These are phyloP conservation scores for Aspergillus transmontanensis DNA, from an alignment of 2,329 filamentous ascomycete genomes.

Conservation along the genomic window DNA sequence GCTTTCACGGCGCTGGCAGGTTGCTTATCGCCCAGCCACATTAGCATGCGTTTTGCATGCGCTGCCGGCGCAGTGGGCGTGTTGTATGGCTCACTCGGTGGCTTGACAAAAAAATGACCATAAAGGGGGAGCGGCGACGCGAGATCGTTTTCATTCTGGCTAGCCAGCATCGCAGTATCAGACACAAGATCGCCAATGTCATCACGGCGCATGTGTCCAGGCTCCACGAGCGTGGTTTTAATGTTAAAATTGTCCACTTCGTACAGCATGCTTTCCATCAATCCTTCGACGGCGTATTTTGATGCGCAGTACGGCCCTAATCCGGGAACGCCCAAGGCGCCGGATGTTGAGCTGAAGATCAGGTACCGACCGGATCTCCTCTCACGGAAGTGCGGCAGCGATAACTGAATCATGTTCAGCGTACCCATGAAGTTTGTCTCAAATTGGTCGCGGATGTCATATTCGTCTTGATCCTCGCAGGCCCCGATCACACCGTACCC, in stretches of 20 bases:
- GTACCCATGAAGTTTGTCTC: conserved; percentile 98
- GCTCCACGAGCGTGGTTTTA: conserved; percentile 90
- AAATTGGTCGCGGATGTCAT: conserved; percentile 93
- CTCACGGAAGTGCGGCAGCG: conserved; percentile 81
- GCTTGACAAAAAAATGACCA: conserved; percentile 90
- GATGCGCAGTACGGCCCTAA: conserved; percentile 94
- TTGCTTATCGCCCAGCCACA: conserved; percentile 91
- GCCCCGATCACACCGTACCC: conserved; percentile 94
- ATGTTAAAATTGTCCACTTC: conserved; percentile 91
- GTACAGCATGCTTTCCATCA: conserved; percentile 96
- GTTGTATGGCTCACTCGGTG: conserved; percentile 78
- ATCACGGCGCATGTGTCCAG: conserved; percentile 83
- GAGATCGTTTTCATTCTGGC: conserved; percentile 33
- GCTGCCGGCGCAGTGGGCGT: conserved; percentile 77
- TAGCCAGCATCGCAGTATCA: conserved; percentile 25
- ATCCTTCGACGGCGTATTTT: conserved; percentile 93
- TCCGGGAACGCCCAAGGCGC: conserved; percentile 89
- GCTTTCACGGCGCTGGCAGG: conserved; percentile 92
- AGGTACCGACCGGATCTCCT: conserved; percentile 79
- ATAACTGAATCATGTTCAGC: conserved; percentile 86
- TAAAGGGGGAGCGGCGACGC: conserved; percentile 70
- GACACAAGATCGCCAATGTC: conserved; percentile 54
- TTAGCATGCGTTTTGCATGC: conserved; percentile 86
- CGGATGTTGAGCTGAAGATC: conserved; percentile 91
- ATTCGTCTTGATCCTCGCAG: conserved; percentile 95